These are phyloP conservation scores for Acanthochlamys bracteata DNA, from an alignment of 106 monocot species.

Conservation along the genomic window DNA sequence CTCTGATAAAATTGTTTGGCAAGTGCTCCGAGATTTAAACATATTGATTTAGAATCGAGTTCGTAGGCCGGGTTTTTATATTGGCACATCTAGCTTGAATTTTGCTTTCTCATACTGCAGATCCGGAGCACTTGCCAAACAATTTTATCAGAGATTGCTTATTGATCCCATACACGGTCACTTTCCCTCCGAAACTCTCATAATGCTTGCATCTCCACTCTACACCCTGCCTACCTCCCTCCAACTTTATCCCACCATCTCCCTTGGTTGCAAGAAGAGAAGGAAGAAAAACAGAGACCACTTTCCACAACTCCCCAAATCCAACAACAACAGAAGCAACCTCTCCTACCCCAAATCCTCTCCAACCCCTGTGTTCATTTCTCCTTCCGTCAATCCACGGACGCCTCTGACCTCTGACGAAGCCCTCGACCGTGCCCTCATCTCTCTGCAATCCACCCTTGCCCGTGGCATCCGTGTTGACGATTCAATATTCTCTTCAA, in stretches of 20 bases:
- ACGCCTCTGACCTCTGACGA: conserved; percentile 20
- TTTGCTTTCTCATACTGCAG: too few relatives aligned
- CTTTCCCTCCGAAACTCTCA: background rate
- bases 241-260: background rate
- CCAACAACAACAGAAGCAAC: background rate
- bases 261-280: background rate
- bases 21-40: too few relatives aligned
- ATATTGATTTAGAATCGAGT: too few relatives aligned
- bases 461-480: conserved; percentile 28
- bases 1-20: too few relatives aligned
- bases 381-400: background rate
- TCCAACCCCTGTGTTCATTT: conserved; percentile 24
- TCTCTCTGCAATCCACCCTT: conserved; percentile 30
- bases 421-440: conserved; percentile 42
- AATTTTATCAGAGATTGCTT: too few relatives aligned
- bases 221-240: background rate
- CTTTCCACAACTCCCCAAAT: background rate
- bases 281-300: background rate
- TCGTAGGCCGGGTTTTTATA: too few relatives aligned
- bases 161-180: background rate
- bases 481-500: conserved; percentile 27
- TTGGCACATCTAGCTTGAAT: too few relatives aligned
- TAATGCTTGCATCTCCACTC: background rate
- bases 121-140: too few relatives aligned
- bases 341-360: conserved; percentile 29